These are phyloP conservation scores for Dioscorea zingiberensis DNA, from an alignment of 106 monocot genomes.

Conservation along the genomic window DNA sequence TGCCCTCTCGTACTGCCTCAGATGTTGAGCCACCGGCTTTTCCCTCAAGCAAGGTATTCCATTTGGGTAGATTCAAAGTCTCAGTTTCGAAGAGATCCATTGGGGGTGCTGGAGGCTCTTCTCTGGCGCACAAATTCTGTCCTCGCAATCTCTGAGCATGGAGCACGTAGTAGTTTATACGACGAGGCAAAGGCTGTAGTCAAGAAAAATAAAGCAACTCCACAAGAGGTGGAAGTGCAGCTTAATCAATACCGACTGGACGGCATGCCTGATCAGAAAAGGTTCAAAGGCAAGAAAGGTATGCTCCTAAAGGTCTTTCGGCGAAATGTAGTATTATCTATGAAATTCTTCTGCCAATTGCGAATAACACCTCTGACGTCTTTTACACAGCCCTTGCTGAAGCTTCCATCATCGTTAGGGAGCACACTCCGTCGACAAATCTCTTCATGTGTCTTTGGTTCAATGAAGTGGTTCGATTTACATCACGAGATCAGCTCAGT, in stretches of 20 bases:
- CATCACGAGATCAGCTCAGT: constrained; percentile 91
- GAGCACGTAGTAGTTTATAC: constrained; percentile 80
- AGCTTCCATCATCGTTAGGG: constrained; percentile 86
- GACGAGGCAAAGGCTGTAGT: constrained; percentile 90
- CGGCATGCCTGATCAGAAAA: constrained; percentile 60
- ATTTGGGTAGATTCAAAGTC: constrained; percentile 79
- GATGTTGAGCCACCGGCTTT: constrained; percentile 27
- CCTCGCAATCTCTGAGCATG: constrained; percentile 93
- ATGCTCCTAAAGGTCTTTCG: not conserved
- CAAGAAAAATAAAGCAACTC: constrained; percentile 84
- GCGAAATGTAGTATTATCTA: no score
- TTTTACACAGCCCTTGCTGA: constrained; percentile 74
- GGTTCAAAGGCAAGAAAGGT: constrained; percentile 92
- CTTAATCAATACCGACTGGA: constrained; percentile 66
- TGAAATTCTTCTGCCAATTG: not conserved
- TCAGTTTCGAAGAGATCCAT: constrained; percentile 84
- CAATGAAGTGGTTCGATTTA: constrained; percentile 91
- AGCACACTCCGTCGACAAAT: constrained; percentile 62
- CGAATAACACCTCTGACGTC: not conserved
- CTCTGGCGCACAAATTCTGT: constrained; percentile 81
- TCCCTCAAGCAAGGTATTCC: constrained; percentile 79
- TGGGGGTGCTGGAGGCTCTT: constrained; percentile 88
- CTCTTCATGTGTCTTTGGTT: constrained; percentile 46
- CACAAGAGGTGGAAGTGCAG: constrained; percentile 83
- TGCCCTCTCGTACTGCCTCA: not conserved